Percentiles rank a stretch among this genome's conserved stretches.
phyloP scores from a whole-genome alignment of 176 grass and related monocot genomes.

The Saccharum spontaneum region DNA sequence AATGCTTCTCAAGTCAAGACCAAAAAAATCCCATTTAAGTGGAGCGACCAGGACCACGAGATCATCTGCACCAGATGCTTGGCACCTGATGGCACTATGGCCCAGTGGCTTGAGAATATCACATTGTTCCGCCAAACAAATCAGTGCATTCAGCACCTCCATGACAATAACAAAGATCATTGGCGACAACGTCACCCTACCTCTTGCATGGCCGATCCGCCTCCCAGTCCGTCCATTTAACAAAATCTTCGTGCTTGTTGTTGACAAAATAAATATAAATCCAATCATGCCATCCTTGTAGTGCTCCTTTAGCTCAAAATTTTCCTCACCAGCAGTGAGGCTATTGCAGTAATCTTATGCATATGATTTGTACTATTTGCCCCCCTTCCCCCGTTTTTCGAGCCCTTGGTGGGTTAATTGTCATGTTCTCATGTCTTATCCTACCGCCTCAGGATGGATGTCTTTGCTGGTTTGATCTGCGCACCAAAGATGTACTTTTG shows the following conservation, averaged over 20 bases:
- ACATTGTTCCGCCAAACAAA: background rate
- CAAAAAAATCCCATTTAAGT: background rate
- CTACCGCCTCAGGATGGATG: slow-evolving; percentile 66
- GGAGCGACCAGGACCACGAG: background rate
- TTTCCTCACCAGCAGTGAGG: background rate
- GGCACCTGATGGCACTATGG: background rate
- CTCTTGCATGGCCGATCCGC: background rate
- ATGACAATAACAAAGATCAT: background rate
- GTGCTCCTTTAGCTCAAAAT: background rate
- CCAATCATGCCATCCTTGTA: background rate
- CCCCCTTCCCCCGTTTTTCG: background rate
- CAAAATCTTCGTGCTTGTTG: background rate
- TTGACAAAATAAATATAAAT: background rate
- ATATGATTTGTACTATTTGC: background rate
- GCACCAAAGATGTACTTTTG: slow-evolving; percentile 66
- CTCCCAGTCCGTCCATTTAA: background rate
- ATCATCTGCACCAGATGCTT: background rate
- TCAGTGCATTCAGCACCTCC: background rate
- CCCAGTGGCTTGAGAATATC: background rate
- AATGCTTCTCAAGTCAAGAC: background rate
- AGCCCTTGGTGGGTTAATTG: background rate
- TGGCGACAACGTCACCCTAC: background rate
- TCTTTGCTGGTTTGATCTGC: slow-evolving; percentile 91
- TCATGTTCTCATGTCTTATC: slow-evolving; percentile 18
- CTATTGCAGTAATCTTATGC: background rate